Conservation (phyloP, 768 basidiomycete species). For the Psilocybe azurescens region DNA sequence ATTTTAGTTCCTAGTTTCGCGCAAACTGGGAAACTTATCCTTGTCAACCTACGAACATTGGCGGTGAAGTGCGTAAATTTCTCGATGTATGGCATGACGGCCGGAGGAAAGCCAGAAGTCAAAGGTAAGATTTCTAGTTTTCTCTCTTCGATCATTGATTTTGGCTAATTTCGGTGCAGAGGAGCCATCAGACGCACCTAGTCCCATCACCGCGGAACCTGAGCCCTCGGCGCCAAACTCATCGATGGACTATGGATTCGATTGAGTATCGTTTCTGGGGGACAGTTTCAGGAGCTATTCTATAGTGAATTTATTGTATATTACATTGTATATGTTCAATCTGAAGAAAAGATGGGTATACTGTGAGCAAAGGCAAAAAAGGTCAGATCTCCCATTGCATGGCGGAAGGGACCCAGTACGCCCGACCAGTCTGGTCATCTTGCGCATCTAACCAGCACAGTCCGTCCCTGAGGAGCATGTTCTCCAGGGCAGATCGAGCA, state of each 20-base stretch:
- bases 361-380: not conserved
- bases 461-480: constrained; percentile 90
- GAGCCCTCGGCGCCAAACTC: constrained; percentile 30
- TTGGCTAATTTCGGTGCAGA: constrained; percentile 15
- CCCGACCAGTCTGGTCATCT: constrained; percentile 63
- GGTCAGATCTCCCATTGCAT: constrained; percentile 80
- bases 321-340: constrained; percentile 16
- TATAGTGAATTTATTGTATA: constrained; percentile 15
- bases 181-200: constrained; percentile 17
- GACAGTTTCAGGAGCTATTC: constrained; percentile 6
- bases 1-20: constrained; percentile 84
- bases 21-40: constrained; percentile 75
- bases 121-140: constrained; percentile 21
- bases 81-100: constrained; percentile 51
- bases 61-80: constrained; percentile 70
- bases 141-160: not conserved
- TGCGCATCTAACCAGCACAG: constrained; percentile 96
- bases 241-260: constrained; percentile 26
- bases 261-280: not conserved
- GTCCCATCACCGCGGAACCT: constrained; percentile 31
- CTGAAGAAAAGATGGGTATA: not conserved
- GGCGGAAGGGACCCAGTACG: constrained; percentile 89
- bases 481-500: constrained; percentile 79
- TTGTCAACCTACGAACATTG: constrained; percentile 81
- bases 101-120: constrained; percentile 28